Evolutionary conservation across 345 rosid genomes (phyloP).

Genomic region (Camelina sativa): DNA sequence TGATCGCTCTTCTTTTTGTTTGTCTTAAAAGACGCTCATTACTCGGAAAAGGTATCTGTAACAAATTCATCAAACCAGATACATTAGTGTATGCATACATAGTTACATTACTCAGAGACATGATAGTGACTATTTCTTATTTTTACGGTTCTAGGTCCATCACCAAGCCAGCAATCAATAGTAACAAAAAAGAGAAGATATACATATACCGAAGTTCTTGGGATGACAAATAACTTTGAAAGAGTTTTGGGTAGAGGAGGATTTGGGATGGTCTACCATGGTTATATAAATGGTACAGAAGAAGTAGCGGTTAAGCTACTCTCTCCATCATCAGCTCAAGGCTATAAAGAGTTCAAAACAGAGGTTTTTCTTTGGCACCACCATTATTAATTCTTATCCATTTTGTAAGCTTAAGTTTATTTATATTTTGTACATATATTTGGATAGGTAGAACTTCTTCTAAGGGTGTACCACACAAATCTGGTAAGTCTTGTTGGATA

Average conservation of each 20-base stretch:
- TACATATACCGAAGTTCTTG: slow-evolving; percentile 32
- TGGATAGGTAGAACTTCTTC: slow-evolving; percentile 47
- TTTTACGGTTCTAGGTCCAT: slow-evolving; percentile 29
- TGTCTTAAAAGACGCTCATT: slow-evolving; percentile 13
- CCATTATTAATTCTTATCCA: background rate
- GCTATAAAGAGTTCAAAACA: slow-evolving; percentile 45
- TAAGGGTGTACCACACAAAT: slow-evolving; percentile 43
- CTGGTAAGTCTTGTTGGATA: slow-evolving; percentile 53
- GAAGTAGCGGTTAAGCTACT: slow-evolving; percentile 44
- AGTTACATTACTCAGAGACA: slow-evolving; percentile 20
- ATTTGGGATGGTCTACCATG: slow-evolving; percentile 46
- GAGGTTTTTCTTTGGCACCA: slow-evolving; percentile 39
- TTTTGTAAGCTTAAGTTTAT: background rate
- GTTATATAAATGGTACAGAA: slow-evolving; percentile 33
- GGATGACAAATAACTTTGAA: slow-evolving; percentile 33
- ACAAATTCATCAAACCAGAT: slow-evolving; percentile 16
- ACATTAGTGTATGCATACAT: background rate
- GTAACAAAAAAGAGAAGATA: slow-evolving; percentile 28
- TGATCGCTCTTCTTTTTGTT: slow-evolving; percentile 24
- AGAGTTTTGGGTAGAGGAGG: slow-evolving; percentile 45
- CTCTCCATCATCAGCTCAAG: slow-evolving; percentile 46
- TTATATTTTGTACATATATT: background rate
- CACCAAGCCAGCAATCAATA: slow-evolving; percentile 32
- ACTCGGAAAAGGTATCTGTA: slow-evolving; percentile 22
- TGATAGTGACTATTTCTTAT: slow-evolving; percentile 25